Evolutionary conservation across 2,329 filamentous ascomycete genomes (phyloP).

Genomic region (Calonectria pauciramosa): DNA sequence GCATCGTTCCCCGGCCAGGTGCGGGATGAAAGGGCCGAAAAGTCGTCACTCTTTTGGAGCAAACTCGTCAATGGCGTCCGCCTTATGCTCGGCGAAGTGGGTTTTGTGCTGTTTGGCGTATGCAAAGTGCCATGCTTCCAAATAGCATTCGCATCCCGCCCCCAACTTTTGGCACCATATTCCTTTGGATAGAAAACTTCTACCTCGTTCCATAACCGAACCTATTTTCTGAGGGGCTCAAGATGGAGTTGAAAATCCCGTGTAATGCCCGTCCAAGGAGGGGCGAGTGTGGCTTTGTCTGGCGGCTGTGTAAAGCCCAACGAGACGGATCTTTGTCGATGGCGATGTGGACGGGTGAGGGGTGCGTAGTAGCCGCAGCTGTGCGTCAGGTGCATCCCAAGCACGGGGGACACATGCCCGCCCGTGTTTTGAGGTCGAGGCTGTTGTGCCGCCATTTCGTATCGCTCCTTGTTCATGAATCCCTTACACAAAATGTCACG

Average conservation of each 20-base stretch:
- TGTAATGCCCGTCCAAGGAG: background rate
- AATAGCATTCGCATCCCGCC: background rate
- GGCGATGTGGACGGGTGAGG: background rate
- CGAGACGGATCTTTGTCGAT: background rate
- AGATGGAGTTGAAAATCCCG: conserved; percentile 1
- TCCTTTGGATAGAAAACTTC: conserved; percentile 5
- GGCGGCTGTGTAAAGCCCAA: conserved; percentile 3
- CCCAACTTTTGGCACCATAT: conserved; percentile 4
- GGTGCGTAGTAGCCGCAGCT: conserved; percentile 12
- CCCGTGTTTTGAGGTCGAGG: background rate
- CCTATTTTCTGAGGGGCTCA: background rate
- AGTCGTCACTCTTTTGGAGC: conserved; percentile 8
- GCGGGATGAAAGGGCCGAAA: conserved; percentile 27
- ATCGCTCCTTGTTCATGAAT: background rate
- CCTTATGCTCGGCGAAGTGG: conserved; percentile 11
- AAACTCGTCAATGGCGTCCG: conserved; percentile 1
- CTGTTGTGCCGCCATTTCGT: background rate
- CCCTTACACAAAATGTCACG: background rate
- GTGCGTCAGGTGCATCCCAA: conserved; percentile 1
- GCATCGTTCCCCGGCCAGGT: conserved; percentile 15
- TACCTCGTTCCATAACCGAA: background rate
- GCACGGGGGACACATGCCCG: background rate
- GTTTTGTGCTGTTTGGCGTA: background rate
- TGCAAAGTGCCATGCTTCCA: background rate
- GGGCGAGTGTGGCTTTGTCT: background rate